Percentiles rank a stretch among this genome's conserved stretches.
Conservation (phyloP, 768 basidiomycete genomes). For the Coprinopsis strossmayeri region DNA sequence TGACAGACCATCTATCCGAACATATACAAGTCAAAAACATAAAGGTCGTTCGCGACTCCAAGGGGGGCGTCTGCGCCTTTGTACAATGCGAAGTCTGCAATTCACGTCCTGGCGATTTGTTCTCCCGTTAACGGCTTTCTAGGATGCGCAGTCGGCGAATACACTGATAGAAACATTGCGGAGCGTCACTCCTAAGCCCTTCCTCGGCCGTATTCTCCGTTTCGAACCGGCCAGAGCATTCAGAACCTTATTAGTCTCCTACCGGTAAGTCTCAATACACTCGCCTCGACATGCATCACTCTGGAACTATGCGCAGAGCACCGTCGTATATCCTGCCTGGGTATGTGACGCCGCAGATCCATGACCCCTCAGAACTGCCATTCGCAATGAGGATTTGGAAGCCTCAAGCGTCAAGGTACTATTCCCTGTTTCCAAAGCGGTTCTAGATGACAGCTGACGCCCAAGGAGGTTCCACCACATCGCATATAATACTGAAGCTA, state of each 20-base stretch:
- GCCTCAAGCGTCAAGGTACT: constrained; percentile 46
- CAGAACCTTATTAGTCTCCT: constrained; percentile 68
- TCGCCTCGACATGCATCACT: constrained; percentile 4
- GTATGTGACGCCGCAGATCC: constrained; percentile 10
- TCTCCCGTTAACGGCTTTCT: constrained; percentile 11
- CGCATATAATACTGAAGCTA: constrained; percentile 52
- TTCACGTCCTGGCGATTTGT: background rate
- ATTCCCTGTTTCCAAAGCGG: too few species aligned
- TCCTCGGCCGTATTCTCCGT: constrained; percentile 67
- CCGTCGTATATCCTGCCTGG: constrained; percentile 6
- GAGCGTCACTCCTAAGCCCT: constrained; percentile 47
- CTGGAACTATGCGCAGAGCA: too few species aligned
- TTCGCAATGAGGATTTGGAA: constrained; percentile 57
- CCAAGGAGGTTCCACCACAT: constrained; percentile 32
- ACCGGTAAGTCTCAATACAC: constrained; percentile 38
- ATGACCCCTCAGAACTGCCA: constrained; percentile 43
- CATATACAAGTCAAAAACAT: constrained; percentile 61
- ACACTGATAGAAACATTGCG: constrained; percentile 56
- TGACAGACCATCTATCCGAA: constrained; percentile 61
- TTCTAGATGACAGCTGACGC: too few species aligned
- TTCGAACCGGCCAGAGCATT: constrained; percentile 76
- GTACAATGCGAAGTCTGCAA: constrained; percentile 71
- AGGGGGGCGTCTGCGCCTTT: constrained; percentile 78
- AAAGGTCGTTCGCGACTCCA: constrained; percentile 67
- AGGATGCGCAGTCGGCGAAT: constrained; percentile 56